These are phyloP conservation scores for Apiotrichum brassicae DNA, from an alignment of 1,284 basidiomycete species.

Conservation along the genomic window DNA sequence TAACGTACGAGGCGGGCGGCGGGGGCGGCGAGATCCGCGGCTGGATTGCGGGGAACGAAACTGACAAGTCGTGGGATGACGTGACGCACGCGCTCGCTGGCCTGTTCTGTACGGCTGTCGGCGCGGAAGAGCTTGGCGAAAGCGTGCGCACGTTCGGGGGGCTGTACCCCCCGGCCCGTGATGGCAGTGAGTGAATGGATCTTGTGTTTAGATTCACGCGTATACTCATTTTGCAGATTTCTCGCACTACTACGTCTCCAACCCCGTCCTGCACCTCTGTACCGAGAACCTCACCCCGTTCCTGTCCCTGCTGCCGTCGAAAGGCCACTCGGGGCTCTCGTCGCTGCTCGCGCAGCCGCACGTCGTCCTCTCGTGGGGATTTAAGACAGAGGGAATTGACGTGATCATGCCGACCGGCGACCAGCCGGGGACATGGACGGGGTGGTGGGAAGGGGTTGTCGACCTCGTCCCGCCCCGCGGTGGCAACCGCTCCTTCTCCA, in stretches of 20 bases:
- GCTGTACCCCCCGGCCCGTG: constrained; percentile 54
- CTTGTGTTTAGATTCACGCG: no score
- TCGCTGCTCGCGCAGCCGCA: constrained; percentile 75
- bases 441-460: constrained; percentile 75
- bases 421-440: constrained; percentile 51
- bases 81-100: constrained; percentile 85
- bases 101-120: constrained; percentile 72
- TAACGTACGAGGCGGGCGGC: constrained; percentile 59
- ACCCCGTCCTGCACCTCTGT: constrained; percentile 76
- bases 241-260: constrained; percentile 50
- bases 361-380: constrained; percentile 80
- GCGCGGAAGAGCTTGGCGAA: constrained; percentile 61
- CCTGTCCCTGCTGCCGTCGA: constrained; percentile 88
- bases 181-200: no score
- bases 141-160: constrained; percentile 33
- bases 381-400: constrained; percentile 50
- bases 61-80: constrained; percentile 67
- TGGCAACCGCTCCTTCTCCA: constrained; percentile 67
- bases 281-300: constrained; percentile 97
- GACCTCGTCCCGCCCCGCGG: constrained; percentile 60
- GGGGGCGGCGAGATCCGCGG: constrained; percentile 85
- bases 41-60: constrained; percentile 55
- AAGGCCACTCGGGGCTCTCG: constrained; percentile 82
- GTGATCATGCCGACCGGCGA: constrained; percentile 34
- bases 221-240: no score